These are phyloP conservation scores for Gracilaria gracilis DNA, from an alignment of 23 red algal genomes.

Conservation along the genomic window DNA sequence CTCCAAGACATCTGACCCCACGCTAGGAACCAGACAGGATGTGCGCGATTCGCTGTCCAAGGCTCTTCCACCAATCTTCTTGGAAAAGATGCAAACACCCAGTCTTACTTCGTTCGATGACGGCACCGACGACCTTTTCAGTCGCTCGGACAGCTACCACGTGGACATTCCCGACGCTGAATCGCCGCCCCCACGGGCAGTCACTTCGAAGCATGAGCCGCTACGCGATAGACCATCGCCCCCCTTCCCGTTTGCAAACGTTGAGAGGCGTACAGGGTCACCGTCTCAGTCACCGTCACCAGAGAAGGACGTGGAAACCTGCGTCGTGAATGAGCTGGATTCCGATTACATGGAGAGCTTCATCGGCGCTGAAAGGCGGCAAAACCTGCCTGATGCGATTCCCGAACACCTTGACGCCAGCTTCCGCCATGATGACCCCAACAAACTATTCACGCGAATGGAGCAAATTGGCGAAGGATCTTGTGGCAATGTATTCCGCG, in stretches of 20 bases:
- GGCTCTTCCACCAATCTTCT: conserved; percentile 48
- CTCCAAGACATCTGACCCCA: conserved; percentile 39
- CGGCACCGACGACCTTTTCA: conserved; percentile 24
- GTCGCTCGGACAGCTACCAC: neutral
- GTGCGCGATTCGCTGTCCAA: neutral
- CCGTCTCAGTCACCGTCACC: conserved; percentile 4
- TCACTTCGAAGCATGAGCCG: neutral
- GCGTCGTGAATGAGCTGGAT: conserved; percentile 36
- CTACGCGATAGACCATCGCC: neutral
- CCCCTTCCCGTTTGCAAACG: neutral
- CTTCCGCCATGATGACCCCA: conserved; percentile 66
- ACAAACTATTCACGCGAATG: conserved; percentile 55
- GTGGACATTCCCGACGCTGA: neutral
- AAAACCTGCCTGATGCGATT: conserved; percentile 51
- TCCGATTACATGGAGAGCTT: conserved; percentile 68
- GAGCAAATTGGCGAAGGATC: conserved; percentile 92
- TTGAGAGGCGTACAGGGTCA: neutral
- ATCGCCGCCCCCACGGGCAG: neutral
- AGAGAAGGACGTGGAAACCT: conserved; percentile 7
- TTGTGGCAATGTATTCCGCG: conserved; percentile 87
- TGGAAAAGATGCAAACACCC: conserved; percentile 38
- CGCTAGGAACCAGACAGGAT: neutral
- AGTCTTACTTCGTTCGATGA: conserved; percentile 76
- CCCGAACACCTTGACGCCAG: conserved; percentile 43
- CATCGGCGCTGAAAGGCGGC: conserved; percentile 52